Percentiles rank a stretch among this genome's conserved stretches.
These are phyloP conservation scores for Eimeria maxima DNA, from an alignment of 169 alveolate species.

Conservation along the genomic window DNA sequence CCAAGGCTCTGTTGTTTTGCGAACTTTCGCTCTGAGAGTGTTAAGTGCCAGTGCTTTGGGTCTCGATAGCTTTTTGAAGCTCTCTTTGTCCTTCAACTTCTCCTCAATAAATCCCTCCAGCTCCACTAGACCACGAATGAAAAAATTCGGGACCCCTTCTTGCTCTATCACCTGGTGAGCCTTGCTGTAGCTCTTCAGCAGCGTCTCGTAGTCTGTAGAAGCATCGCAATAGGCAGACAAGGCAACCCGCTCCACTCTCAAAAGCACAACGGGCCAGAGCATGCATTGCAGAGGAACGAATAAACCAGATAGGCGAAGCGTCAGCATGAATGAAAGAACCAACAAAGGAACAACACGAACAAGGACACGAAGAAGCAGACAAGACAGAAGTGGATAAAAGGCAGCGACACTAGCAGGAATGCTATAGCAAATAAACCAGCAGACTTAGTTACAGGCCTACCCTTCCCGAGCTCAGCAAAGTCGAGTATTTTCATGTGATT, in stretches of 20 bases:
- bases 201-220: conserved; percentile 81
- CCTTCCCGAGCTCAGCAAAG: conserved; percentile 80
- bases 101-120: conserved; percentile 75
- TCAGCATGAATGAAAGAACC: not conserved
- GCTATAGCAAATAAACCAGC: not conserved
- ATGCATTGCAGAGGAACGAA: no score
- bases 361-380: not conserved
- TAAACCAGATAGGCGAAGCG: no score
- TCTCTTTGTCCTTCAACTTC: conserved; percentile 74
- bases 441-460: not conserved
- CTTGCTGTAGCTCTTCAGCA: conserved; percentile 76
- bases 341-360: not conserved
- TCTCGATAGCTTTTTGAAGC: conserved; percentile 83
- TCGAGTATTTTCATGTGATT: conserved; percentile 84
- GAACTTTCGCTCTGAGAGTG: conserved; percentile 84
- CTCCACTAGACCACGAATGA: conserved; percentile 81
- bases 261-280: no score
- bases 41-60: conserved; percentile 85
- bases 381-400: not conserved
- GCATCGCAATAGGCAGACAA: not conserved
- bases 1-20: conserved; percentile 85
- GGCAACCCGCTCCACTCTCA: no score
- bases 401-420: not conserved
- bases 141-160: conserved; percentile 83
- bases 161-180: conserved; percentile 79